Percentiles rank a stretch among this genome's conserved stretches.
Evolutionary conservation across 306 rosid species (phyloP).

Genomic region (Quercus robur): DNA sequence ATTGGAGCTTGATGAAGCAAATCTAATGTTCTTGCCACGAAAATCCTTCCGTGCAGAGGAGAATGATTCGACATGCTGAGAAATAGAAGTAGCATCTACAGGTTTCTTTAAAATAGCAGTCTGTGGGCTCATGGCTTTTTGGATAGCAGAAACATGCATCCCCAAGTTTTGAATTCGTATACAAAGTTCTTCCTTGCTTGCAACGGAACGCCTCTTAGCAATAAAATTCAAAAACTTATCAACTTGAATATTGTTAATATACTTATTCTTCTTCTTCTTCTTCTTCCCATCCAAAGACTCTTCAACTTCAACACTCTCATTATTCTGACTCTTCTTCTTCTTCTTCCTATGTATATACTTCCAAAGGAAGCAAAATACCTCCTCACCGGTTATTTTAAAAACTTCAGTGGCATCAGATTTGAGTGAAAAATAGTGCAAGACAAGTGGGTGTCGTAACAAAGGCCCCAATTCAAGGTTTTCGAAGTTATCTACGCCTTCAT

Average conservation of each 20-base stretch:
- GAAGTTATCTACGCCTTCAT: conserved; percentile 66
- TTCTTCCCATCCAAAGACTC: no score
- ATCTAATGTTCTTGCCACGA: conserved; percentile 68
- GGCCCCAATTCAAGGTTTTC: conserved; percentile 84
- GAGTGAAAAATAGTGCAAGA: conserved; percentile 68
- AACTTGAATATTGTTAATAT: no score
- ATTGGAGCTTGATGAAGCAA: conserved; percentile 35
- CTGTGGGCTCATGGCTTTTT: no score
- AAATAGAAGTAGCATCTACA: conserved; percentile 35
- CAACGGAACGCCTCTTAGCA: no score
- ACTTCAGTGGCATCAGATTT: conserved; percentile 45
- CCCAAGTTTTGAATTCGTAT: no score
- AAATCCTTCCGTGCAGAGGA: conserved; percentile 45
- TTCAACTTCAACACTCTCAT: conserved; percentile 15
- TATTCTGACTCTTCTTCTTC: no score
- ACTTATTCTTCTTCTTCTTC: no score
- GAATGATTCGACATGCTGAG: conserved; percentile 73
- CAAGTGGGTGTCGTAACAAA: conserved; percentile 68
- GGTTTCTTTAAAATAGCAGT: conserved; percentile 26
- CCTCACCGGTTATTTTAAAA: conserved; percentile 56
- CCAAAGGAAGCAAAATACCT: conserved; percentile 43
- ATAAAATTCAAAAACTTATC: no score
- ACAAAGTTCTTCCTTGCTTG: no score
- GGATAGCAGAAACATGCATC: no score
- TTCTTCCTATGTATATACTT: conserved; percentile 28